phyloP scores from a whole-genome alignment of 202 grass and related monocot species.

The Panicum hallii region DNA sequence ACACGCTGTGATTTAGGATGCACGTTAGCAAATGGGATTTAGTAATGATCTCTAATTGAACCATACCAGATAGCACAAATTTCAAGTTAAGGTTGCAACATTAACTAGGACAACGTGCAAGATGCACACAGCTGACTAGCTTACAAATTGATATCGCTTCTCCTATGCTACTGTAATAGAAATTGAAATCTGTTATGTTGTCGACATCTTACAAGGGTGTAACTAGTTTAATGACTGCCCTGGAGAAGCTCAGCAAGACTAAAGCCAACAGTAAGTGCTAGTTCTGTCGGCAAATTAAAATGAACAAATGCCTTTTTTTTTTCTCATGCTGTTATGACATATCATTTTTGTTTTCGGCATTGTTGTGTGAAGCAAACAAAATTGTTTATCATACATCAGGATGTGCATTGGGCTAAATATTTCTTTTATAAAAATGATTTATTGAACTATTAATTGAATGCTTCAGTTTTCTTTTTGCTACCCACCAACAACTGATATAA shows the following conservation, averaged over 20 bases:
- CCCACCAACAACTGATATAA: not conserved
- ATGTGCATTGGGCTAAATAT: conserved; percentile 1
- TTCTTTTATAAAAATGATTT: not conserved
- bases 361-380: not conserved
- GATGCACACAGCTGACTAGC: not conserved
- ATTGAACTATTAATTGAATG: not conserved
- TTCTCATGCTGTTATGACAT: not conserved
- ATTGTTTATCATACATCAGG: not conserved
- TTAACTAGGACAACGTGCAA: conserved; percentile 13
- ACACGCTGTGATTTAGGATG: not conserved
- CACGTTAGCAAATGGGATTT: not conserved
- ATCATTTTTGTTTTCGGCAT: not conserved
- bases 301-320: conserved; percentile 11
- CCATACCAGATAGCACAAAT: not conserved
- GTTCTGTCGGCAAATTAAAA: conserved; percentile 19
- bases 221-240: conserved; percentile 22
- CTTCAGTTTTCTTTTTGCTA: conserved; percentile 11
- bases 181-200: conserved; percentile 9
- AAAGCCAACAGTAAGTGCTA: not conserved
- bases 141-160: conserved; percentile 8
- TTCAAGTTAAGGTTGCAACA: not conserved
- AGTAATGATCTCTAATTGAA: conserved; percentile 19
- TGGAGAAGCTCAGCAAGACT: conserved; percentile 16
- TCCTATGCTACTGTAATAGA: not conserved
- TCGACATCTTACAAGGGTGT: not conserved